Evolutionary conservation across 2,329 filamentous ascomycete genomes (phyloP), one percentile per base, ranked within the genome.

Genomic region (Gremmenia infestans): DNA sequence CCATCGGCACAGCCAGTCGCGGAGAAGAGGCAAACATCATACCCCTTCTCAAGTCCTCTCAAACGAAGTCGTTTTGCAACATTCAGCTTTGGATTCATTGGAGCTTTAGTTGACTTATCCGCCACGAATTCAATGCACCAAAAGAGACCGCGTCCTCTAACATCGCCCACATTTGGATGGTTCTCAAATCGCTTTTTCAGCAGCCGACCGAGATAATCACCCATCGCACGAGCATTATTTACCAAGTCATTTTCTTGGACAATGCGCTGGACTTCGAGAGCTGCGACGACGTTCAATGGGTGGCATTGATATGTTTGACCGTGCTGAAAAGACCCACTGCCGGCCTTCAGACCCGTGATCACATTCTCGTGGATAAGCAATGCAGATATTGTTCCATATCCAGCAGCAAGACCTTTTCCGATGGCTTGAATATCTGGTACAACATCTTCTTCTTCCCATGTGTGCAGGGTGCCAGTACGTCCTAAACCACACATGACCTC

Each of bases 331-430:
- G n/a, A 35, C 9, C 22, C 36, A 14, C 22, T 22, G 2, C 40
- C 48, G 40, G 12, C 17, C 8, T 37, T 17, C 8, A 51, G 11
- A 7, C 11, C 23, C 5, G 36, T 14, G 6, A 54, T 37, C 3
- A 54, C 19, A 8, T 68, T 71, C 2, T 71, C 64, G 43, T 76
- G 74, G 1, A 82, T 72, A 0, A 88, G 72, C 23, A 87, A 71
- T 0, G 74, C 83, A 0, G 84, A 80, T 8, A 87, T 74, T 0
- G 83, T 78, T 17, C 74, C 74, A 59, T 81, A 86, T 0, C 86
- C 85, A 11, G 78, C 84, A 0, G 79, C 82, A 0, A 88, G 73
- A 0, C 79, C 81, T 67, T 88, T 88, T 0, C 81, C 86, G 5
- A 87, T 71, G 0, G 82, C 81, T 65, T 84, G 77, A 8, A 89